These are phyloP conservation scores for Lactarius quietus DNA, from an alignment of 768 basidiomycete genomes.

Conservation along the genomic window DNA sequence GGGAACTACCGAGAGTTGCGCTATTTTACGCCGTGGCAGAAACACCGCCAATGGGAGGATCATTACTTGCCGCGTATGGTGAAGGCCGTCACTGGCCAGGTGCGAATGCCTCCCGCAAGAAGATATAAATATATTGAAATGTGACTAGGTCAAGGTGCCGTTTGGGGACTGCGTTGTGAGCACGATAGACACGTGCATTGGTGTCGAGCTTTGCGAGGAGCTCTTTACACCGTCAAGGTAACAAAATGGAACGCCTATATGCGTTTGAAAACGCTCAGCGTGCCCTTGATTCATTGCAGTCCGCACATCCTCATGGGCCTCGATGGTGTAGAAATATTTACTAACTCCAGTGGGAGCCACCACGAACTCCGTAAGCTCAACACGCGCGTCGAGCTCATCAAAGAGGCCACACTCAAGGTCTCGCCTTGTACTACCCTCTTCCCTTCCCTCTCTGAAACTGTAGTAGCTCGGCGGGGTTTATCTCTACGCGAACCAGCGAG, in stretches of 20 bases:
- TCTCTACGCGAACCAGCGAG: conserved; percentile 98
- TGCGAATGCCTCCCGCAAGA: conserved; percentile 29
- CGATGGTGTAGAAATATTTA: conserved; percentile 98
- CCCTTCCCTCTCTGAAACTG: background rate
- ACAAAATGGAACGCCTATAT: background rate
- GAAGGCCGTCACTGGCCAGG: conserved; percentile 85
- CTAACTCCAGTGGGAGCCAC: conserved; percentile 97
- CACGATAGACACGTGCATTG: conserved; percentile 93
- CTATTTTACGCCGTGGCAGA: conserved; percentile 94
- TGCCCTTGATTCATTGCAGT: conserved; percentile 41
- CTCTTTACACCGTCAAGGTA: conserved; percentile 95
- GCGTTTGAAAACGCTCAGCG: background rate
- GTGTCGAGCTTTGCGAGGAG: conserved; percentile 96
- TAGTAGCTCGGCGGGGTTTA: conserved; percentile 90
- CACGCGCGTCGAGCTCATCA: conserved; percentile 88
- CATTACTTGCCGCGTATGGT: conserved; percentile 90
- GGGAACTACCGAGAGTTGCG: conserved; percentile 85
- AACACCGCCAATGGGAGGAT: conserved; percentile 86
- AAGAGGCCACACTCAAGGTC: conserved; percentile 94
- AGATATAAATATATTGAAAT: background rate
- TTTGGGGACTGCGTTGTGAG: conserved; percentile 96
- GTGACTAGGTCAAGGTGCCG: conserved; percentile 71
- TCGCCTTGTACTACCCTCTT: background rate
- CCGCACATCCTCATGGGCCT: conserved; percentile 98
- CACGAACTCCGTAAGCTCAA: conserved; percentile 97